Conservation (phyloP, 768 basidiomycete species). For the Suillus alpinus region DNA sequence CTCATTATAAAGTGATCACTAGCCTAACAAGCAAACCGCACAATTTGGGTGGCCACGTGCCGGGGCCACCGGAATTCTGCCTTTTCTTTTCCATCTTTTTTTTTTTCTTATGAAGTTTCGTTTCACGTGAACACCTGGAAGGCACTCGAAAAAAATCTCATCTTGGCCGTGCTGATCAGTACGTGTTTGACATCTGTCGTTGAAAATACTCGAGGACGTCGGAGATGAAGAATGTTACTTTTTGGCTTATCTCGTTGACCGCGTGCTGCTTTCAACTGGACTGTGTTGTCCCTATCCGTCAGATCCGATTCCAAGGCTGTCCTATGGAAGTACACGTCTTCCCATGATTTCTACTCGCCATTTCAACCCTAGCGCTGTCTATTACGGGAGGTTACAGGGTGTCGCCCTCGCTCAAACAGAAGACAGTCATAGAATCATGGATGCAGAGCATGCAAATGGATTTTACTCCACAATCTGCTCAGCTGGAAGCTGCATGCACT, state of each 20-base stretch:
- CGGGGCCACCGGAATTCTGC: conserved; percentile 15
- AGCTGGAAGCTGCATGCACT: neutral
- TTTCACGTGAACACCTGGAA: conserved; percentile 4
- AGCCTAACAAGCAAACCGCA: conserved; percentile 20
- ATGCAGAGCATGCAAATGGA: neutral
- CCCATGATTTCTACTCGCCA: neutral
- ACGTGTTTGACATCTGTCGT: conserved; percentile 1
- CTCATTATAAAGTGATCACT: conserved; percentile 28
- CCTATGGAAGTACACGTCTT: neutral
- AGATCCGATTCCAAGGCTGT: neutral
- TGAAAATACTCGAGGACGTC: neutral
- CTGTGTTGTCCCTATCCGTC: neutral
- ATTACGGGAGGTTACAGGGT: neutral
- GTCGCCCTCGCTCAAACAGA: neutral
- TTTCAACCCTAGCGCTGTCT: neutral
- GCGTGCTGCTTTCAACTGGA: neutral
- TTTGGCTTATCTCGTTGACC: neutral
- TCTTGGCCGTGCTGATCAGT: conserved; percentile 1
- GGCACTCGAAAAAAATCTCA: neutral
- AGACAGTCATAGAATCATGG: neutral
- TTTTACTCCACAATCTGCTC: neutral
- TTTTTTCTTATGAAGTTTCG: conserved; percentile 1
- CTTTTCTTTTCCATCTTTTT: neutral
- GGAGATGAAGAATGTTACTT: neutral
- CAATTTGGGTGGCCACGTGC: conserved; percentile 27